Evolutionary conservation across 1,284 basidiomycete species (phyloP).

Genomic region (Heterobasidion irregulare): DNA sequence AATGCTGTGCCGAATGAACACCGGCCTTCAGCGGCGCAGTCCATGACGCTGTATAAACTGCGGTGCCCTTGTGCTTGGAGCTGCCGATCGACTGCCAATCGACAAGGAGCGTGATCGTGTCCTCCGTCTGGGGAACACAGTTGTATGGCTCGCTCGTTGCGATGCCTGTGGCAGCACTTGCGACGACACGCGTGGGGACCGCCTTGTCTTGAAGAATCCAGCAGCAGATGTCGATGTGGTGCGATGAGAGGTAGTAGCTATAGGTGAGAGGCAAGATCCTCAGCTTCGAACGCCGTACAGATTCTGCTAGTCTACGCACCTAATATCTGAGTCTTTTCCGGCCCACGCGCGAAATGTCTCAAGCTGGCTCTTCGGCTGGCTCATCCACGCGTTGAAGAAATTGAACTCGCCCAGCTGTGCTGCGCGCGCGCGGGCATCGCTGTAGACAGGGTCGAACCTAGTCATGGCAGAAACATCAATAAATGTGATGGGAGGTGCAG

Average conservation of each 20-base stretch:
- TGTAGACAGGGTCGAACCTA: slow-evolving; percentile 75
- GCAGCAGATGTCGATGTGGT: slow-evolving; percentile 87
- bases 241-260: slow-evolving; percentile 90
- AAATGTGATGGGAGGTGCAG: background rate
- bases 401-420: slow-evolving; percentile 83
- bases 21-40: slow-evolving; percentile 74
- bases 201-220: slow-evolving; percentile 86
- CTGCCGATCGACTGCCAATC: slow-evolving; percentile 82
- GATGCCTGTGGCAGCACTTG: slow-evolving; percentile 83
- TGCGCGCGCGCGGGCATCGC: slow-evolving; percentile 77
- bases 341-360: slow-evolving; percentile 94
- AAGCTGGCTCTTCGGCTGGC: slow-evolving; percentile 89
- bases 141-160: slow-evolving; percentile 82
- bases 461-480: background rate
- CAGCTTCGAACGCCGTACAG: background rate
- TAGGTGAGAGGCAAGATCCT: background rate
- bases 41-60: slow-evolving; percentile 89
- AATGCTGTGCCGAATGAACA: slow-evolving; percentile 83
- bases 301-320: slow-evolving; percentile 25
- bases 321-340: slow-evolving; percentile 88
- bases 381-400: slow-evolving; percentile 91
- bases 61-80: slow-evolving; percentile 65
- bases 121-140: slow-evolving; percentile 80
- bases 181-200: slow-evolving; percentile 76
- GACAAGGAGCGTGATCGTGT: slow-evolving; percentile 90